Evolutionary conservation across 805 yeast species (phyloP).

Genomic region (Jamesozyma rosinii): DNA sequence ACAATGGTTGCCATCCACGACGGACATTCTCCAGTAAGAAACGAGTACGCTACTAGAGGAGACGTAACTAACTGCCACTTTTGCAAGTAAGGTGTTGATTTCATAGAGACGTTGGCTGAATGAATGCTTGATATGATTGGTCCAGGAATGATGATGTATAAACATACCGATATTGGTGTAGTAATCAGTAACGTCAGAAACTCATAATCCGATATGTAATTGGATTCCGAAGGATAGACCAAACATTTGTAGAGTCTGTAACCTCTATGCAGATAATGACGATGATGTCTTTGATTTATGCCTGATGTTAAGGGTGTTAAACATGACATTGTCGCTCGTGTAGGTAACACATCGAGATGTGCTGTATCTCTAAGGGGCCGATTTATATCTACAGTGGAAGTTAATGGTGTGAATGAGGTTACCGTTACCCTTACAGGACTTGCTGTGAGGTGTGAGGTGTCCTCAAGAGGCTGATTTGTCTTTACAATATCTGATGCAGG

Average conservation of each 20-base stretch:
- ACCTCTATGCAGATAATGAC: not conserved
- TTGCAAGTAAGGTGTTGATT: not conserved
- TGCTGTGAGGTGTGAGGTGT: not conserved
- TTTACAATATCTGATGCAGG: not conserved
- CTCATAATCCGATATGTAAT: conserved; percentile 10
- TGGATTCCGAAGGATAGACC: conserved; percentile 3
- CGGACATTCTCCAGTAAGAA: not conserved
- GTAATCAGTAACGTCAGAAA: conserved; percentile 15
- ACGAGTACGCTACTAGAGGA: not conserved
- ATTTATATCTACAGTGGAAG: not conserved
- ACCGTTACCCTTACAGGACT: too few relatives aligned
- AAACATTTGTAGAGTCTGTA: conserved; percentile 7
- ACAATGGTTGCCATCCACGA: not conserved
- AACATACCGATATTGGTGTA: conserved; percentile 16
- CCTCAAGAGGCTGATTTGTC: not conserved
- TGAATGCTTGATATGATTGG: not conserved
- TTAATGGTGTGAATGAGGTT: too few relatives aligned
- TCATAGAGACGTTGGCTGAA: not conserved
- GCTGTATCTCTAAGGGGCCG: too few relatives aligned
- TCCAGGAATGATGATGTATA: conserved; percentile 14
- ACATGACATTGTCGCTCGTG: too few relatives aligned
- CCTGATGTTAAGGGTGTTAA: not conserved
- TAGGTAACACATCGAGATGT: too few relatives aligned
- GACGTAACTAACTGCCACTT: not conserved
- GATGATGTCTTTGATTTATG: not conserved